These are phyloP conservation scores for Cyphellophora attinorum DNA, from an alignment of 2,329 filamentous ascomycete genomes.

Conservation along the genomic window DNA sequence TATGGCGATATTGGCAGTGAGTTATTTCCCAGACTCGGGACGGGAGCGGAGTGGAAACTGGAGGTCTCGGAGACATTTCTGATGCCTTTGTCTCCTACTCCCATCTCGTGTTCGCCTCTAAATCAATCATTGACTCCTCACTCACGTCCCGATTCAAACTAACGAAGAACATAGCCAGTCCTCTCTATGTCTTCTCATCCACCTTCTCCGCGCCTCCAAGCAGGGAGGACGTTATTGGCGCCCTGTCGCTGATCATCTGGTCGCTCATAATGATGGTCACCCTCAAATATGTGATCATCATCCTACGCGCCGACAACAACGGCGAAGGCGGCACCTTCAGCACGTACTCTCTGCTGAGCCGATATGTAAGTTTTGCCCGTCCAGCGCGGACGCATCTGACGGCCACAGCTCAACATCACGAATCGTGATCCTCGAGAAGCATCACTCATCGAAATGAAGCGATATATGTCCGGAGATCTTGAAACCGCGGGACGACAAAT, in stretches of 20 bases:
- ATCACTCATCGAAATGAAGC: conserved; percentile 37
- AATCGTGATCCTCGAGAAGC: conserved; percentile 42
- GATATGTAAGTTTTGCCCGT: conserved; percentile 32
- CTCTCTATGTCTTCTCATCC: conserved; percentile 48
- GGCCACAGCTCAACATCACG: conserved; percentile 35
- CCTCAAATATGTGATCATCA: conserved; percentile 46
- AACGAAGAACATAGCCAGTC: too few species aligned
- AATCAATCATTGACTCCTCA: too few species aligned
- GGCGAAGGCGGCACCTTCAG: conserved; percentile 50
- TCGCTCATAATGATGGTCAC: conserved; percentile 47
- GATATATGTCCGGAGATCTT: conserved; percentile 35
- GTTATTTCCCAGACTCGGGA: too few species aligned
- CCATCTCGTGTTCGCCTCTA: too few species aligned
- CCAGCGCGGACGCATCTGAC: conserved; percentile 20
- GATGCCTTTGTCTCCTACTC: too few species aligned
- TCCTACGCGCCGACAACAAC: conserved; percentile 46
- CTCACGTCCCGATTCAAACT: too few species aligned
- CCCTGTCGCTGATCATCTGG: conserved; percentile 47
- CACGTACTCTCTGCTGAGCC: conserved; percentile 42
- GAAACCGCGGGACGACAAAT: conserved; percentile 31
- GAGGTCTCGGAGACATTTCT: too few species aligned
- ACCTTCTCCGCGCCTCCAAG: conserved; percentile 38
- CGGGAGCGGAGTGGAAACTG: too few species aligned
- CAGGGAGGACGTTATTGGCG: conserved; percentile 41
- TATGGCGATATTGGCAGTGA: conserved; percentile 54